Evolutionary conservation across 495 filamentous ascomycete genomes (phyloP).

Genomic region (Venustampulla echinocandica): DNA sequence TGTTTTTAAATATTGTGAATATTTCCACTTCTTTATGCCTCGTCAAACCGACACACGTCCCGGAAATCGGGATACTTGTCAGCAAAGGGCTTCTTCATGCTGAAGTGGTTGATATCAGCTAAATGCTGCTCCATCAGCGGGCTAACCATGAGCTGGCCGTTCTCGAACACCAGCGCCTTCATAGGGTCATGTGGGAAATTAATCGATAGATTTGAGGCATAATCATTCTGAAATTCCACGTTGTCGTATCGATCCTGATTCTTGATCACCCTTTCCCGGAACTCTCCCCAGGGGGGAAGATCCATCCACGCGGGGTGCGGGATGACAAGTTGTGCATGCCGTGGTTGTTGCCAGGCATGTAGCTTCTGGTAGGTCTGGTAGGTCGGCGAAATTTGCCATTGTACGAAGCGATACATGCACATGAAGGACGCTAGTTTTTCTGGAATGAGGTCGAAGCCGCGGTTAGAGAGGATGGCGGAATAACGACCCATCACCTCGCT

Average conservation of each 20-base stretch:
- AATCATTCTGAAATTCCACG: conserved; percentile 24
- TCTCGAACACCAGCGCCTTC: conserved; percentile 17
- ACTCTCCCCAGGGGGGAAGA: conserved; percentile 23
- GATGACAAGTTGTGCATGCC: conserved; percentile 19
- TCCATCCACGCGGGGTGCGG: conserved; percentile 29
- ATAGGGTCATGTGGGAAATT: conserved; percentile 22
- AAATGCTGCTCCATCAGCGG: conserved; percentile 14
- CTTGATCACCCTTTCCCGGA: conserved; percentile 27
- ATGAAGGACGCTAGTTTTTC: conserved; percentile 22
- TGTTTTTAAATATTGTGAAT: too few species aligned
- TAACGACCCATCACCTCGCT: conserved; percentile 21
- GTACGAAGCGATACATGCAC: conserved; percentile 24
- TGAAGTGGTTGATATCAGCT: conserved; percentile 17
- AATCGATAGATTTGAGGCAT: conserved; percentile 21
- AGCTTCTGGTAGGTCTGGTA: conserved; percentile 21
- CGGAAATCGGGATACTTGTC: conserved; percentile 23
- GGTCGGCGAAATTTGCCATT: conserved; percentile 27
- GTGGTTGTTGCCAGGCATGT: conserved; percentile 21
- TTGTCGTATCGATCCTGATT: conserved; percentile 27
- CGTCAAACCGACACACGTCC: conserved; percentile 23
- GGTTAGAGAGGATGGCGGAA: conserved; percentile 12
- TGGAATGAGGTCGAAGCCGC: conserved; percentile 19
- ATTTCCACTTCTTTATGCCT: conserved; percentile 6
- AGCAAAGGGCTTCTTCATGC: conserved; percentile 21
- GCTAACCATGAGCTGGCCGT: conserved; percentile 16